Evolutionary conservation across 2,329 filamentous ascomycete species (phyloP).

Genomic region (Aspergillus glaucus): DNA sequence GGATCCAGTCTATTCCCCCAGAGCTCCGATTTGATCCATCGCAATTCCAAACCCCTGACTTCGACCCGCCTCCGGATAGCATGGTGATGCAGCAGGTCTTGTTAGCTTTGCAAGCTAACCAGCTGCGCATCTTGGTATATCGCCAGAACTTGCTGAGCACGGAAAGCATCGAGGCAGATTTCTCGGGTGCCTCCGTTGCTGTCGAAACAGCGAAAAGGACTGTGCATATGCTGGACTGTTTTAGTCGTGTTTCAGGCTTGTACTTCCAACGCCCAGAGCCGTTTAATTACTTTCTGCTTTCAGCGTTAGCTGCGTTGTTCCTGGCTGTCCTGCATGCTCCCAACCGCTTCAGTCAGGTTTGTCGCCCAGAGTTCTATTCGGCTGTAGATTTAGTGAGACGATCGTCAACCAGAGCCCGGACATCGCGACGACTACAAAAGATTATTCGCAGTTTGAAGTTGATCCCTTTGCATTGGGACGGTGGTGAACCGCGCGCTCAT

Average conservation of each 20-base stretch:
- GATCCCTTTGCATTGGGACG: constrained; percentile 47
- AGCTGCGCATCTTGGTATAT: constrained; percentile 42
- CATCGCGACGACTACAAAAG: constrained; percentile 53
- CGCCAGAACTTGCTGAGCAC: constrained; percentile 38
- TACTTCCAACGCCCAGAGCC: constrained; percentile 36
- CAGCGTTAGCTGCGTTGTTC: constrained; percentile 35
- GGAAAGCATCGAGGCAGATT: constrained; percentile 31
- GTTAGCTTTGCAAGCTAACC: constrained; percentile 42
- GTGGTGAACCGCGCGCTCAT: constrained; percentile 1
- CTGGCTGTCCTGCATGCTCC: constrained; percentile 44
- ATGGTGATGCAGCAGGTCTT: constrained; percentile 39
- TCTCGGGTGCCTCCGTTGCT: constrained; percentile 32
- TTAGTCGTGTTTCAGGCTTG: constrained; percentile 31
- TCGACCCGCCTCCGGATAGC: constrained; percentile 21
- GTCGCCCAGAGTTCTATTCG: constrained; percentile 43
- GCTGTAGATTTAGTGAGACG: constrained; percentile 55
- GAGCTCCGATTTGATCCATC: constrained; percentile 36
- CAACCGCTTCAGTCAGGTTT: constrained; percentile 33
- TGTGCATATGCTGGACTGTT: constrained; percentile 33
- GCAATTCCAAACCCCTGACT: constrained; percentile 10
- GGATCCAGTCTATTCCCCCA: constrained; percentile 41
- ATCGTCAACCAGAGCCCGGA: constrained; percentile 50
- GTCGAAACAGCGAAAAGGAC: constrained; percentile 37
- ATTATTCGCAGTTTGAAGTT: constrained; percentile 54
- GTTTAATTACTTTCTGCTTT: constrained; percentile 40